These are phyloP conservation scores for Penicillium fimorum DNA, from an alignment of 495 filamentous ascomycete species.

Conservation along the genomic window DNA sequence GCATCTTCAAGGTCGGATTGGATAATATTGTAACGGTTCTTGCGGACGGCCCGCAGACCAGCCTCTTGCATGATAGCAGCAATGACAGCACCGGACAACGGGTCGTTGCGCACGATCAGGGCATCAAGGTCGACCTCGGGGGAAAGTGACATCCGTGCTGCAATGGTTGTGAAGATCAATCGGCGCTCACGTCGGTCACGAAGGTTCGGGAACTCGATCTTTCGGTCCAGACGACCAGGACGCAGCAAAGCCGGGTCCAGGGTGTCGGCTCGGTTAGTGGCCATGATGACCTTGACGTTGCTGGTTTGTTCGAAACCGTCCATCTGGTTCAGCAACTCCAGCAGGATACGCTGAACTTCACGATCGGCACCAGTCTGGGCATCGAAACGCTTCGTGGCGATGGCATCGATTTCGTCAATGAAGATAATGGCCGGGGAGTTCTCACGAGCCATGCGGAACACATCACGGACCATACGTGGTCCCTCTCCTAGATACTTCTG, in stretches of 20 bases:
- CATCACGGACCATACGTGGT: constrained; percentile 97
- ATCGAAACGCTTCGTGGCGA: constrained; percentile 98
- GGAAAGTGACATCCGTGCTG: constrained; percentile 91
- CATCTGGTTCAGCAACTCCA: constrained; percentile 98
- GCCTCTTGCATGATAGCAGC: constrained; percentile 99
- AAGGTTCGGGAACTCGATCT: constrained; percentile 95
- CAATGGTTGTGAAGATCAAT: constrained; percentile 94
- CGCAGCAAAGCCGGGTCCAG: constrained; percentile 91
- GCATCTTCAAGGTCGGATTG: constrained; percentile 94
- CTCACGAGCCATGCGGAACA: constrained; percentile 98
- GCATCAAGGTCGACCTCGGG: constrained; percentile 96
- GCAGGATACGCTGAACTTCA: constrained; percentile 95
- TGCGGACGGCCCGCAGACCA: constrained; percentile 88
- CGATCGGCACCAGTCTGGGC: constrained; percentile 96
- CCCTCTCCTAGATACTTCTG: constrained; percentile 98
- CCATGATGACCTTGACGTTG: constrained; percentile 99
- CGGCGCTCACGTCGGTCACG: constrained; percentile 90
- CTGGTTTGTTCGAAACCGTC: constrained; percentile 98
- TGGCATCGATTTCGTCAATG: constrained; percentile 99
- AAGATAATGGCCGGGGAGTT: constrained; percentile 98
- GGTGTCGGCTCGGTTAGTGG: constrained; percentile 96
- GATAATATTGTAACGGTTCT: constrained; percentile 99
- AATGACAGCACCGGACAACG: constrained; percentile 91
- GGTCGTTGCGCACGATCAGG: constrained; percentile 94
- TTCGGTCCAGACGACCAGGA: constrained; percentile 91